phyloP scores from a whole-genome alignment of 768 basidiomycete species.

The Phanerochaete sordida region DNA sequence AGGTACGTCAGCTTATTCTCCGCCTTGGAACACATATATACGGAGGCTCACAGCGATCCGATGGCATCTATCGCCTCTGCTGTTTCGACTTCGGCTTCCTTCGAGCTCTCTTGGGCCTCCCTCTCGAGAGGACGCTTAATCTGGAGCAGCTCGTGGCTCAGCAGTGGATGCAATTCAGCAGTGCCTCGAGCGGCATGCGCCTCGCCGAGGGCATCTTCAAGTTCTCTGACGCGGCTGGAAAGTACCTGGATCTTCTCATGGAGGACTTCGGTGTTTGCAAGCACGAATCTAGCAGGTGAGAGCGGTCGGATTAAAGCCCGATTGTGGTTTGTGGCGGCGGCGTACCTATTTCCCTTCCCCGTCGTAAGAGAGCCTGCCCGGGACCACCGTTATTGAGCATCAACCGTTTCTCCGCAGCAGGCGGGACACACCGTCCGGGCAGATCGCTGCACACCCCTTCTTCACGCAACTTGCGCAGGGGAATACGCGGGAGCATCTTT shows the following conservation, averaged over 20 bases:
- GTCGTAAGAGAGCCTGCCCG: constrained; percentile 68
- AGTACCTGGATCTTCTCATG: constrained; percentile 66
- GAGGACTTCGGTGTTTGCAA: constrained; percentile 66
- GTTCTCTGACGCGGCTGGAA: constrained; percentile 56
- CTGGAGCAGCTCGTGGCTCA: constrained; percentile 57
- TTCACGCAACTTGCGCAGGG: constrained; percentile 46
- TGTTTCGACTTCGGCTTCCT: constrained; percentile 37
- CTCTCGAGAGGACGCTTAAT: constrained; percentile 68
- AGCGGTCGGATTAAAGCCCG: background rate
- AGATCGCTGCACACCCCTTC: constrained; percentile 51
- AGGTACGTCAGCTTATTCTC: background rate
- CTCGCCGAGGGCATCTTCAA: constrained; percentile 64
- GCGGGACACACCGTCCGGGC: constrained; percentile 46
- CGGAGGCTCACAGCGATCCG: constrained; percentile 54
- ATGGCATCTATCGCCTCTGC: constrained; percentile 60
- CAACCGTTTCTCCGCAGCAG: background rate
- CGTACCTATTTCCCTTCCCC: constrained; percentile 68
- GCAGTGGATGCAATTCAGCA: constrained; percentile 50
- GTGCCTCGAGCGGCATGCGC: constrained; percentile 43
- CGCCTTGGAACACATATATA: constrained; percentile 17
- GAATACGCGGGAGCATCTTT: constrained; percentile 61
- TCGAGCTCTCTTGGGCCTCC: constrained; percentile 40
- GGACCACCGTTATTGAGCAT: background rate
- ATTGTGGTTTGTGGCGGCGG: background rate
- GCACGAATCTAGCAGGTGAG: constrained; percentile 47